These are phyloP conservation scores for Kurtzmaniella quercitrusa DNA, from an alignment of 1,139 yeast species.

Conservation along the genomic window DNA sequence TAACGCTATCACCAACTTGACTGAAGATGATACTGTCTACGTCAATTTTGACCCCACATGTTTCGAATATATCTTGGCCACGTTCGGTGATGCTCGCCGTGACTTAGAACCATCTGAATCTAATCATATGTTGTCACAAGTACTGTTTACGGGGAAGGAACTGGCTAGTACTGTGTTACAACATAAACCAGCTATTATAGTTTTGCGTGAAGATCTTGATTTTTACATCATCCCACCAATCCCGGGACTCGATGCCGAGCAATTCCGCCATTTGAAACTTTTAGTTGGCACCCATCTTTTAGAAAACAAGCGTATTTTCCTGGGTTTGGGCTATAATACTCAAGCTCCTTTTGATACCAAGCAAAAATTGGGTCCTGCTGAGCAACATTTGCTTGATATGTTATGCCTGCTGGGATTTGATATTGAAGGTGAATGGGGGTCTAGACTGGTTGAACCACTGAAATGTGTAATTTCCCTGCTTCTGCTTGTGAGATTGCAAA, in stretches of 20 bases:
- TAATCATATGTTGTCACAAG: slow-evolving; percentile 7
- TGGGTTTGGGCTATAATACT: slow-evolving; percentile 56
- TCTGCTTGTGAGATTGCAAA: slow-evolving; percentile 66
- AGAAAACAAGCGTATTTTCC: slow-evolving; percentile 59
- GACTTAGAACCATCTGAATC: slow-evolving; percentile 31
- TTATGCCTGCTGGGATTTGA: slow-evolving; percentile 85
- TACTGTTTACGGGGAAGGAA: slow-evolving; percentile 17
- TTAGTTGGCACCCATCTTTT: slow-evolving; percentile 57
- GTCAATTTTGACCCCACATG: slow-evolving; percentile 87
- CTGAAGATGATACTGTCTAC: slow-evolving; percentile 71
- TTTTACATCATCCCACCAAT: slow-evolving; percentile 84
- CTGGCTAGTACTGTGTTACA: slow-evolving; percentile 48
- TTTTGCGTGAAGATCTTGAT: slow-evolving; percentile 89
- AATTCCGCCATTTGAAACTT: slow-evolving; percentile 62
- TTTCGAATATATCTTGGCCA: slow-evolving; percentile 74
- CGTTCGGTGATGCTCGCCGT: slow-evolving; percentile 48
- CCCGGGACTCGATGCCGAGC: slow-evolving; percentile 44
- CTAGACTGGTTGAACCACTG: slow-evolving; percentile 77
- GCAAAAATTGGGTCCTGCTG: slow-evolving; percentile 80
- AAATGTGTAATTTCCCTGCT: slow-evolving; percentile 84
- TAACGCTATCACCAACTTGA: slow-evolving; percentile 68
- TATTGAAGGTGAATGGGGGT: slow-evolving; percentile 76
- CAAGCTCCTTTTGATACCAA: slow-evolving; percentile 22
- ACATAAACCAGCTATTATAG: slow-evolving; percentile 87
- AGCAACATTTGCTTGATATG: slow-evolving; percentile 93